A percentile compares a stretch with the other conserved stretches of the same genome.
phyloP scores from a whole-genome alignment of 495 filamentous ascomycete genomes.

The Aspergillus coremiiformis region DNA sequence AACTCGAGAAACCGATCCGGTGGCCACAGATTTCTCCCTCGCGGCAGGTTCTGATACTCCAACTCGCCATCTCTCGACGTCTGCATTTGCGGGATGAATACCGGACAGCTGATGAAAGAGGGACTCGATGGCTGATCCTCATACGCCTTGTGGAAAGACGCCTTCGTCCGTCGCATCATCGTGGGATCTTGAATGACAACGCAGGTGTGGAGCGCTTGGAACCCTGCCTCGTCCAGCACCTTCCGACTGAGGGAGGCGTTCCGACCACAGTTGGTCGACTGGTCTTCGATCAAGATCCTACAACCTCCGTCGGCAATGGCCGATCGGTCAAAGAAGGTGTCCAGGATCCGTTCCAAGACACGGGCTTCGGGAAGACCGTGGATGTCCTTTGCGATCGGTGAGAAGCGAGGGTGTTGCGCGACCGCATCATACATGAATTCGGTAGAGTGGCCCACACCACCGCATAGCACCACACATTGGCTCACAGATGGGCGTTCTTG shows the following conservation, averaged over 20 bases:
- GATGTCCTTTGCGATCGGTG: conserved; percentile 11
- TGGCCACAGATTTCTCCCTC: conserved; percentile 16
- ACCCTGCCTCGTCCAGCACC: conserved; percentile 19
- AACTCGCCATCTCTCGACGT: conserved; percentile 2
- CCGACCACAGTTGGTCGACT: conserved; percentile 32
- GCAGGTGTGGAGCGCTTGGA: conserved; percentile 8
- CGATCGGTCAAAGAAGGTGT: conserved; percentile 20
- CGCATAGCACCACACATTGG: conserved; percentile 29
- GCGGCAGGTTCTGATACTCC: conserved; percentile 3
- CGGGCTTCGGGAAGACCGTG: conserved; percentile 24
- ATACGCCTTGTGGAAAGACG: conserved; percentile 29
- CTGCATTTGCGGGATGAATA: conserved; percentile 22
- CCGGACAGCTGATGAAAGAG: conserved; percentile 25
- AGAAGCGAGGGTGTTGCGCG: conserved; percentile 17
- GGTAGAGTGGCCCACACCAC: conserved; percentile 34
- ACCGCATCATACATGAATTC: conserved; percentile 27
- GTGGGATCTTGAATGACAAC: conserved; percentile 35
- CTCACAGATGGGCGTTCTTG: conserved; percentile 14
- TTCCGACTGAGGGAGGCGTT: conserved; percentile 24
- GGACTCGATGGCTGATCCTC: conserved; percentile 5
- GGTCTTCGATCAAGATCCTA: conserved; percentile 26
- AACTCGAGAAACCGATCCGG: conserved; percentile 22
- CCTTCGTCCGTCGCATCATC: conserved; percentile 28
- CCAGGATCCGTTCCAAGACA: conserved; percentile 24
- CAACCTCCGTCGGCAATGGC: conserved; percentile 18